Evolutionary conservation across 2,329 filamentous ascomycete genomes (phyloP), one percentile per base, ranked within the genome.

Genomic region (Stromatinia cepivora): DNA sequence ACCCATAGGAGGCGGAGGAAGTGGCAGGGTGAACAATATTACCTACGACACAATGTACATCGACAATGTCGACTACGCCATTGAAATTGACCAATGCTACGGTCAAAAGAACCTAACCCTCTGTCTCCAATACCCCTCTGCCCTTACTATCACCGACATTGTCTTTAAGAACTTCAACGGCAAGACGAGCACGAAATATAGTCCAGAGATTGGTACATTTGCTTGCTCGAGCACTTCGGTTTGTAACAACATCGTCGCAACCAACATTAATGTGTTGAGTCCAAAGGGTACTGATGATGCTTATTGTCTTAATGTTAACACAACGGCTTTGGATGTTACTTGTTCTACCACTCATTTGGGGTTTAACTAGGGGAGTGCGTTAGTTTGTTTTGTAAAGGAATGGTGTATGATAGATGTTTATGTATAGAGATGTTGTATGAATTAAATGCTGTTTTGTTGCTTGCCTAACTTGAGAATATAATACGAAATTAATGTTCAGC

Each of bases 81-180:
- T 90, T 72, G 85, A 88, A 70, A 81, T 89, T 61, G 87, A 87
- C n/a, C 87, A 90, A 76, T 90, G 87, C 80, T 88, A 89, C 71
- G 86, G 86, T 11, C 86, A 89, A 78, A 84, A 81, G 71, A 89
- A 90, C 74, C 75, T 85, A 63, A 88, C 86, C 3, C 81, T 88
- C n/a, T 90, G 87, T 79, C 83, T 85, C 56, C 73, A 85, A 77
- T 86, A 80, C 74, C 87, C 87, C 3, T 85, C 85, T 69, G 74
- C 77, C 25, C 72, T 88, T 70, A 87, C 83, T 1, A 88, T 89
- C 71, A 82, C 81, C 25, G 83, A 88, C 70, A 79, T 89, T 59
- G 79, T 81, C 6, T 85, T 89, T 75, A 84, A 81, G 70, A 84
- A 88, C 72, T 84, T 90, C 75, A 78, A 77, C 31, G 87, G 87